Evolutionary conservation across 139 green algal species (phyloP).

Genomic region (Yamagishiella unicocca): DNA sequence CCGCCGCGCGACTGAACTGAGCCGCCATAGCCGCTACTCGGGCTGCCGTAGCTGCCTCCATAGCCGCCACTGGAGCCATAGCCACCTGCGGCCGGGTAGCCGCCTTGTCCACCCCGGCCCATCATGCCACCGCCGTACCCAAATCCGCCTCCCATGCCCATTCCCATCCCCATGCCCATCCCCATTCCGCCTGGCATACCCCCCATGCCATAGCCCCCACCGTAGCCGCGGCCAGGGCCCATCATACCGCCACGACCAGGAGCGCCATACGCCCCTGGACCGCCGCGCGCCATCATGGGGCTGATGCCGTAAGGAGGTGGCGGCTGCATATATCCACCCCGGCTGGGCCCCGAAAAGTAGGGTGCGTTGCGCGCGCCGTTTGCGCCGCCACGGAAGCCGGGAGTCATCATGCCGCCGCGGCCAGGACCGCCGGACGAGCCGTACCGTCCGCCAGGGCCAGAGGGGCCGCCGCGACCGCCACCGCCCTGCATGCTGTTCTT

Average conservation of each 20-base stretch:
- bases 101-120: neutral
- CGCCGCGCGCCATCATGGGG: constrained; percentile 22
- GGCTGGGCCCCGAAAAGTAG: neutral
- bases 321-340: neutral
- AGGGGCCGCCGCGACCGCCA: neutral
- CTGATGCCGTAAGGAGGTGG: constrained; percentile 33
- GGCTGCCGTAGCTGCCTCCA: neutral
- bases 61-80: constrained; percentile 2
- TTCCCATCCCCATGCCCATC: constrained; percentile 20
- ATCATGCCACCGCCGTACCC: constrained; percentile 27
- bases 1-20: neutral
- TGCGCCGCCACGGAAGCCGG: neutral
- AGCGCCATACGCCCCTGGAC: neutral
- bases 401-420: constrained; percentile 27
- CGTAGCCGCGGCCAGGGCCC: constrained; percentile 2
- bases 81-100: neutral
- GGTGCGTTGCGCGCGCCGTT: constrained; percentile 1
- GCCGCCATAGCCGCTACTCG: neutral
- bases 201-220: constrained; percentile 27
- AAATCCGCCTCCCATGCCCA: neutral
- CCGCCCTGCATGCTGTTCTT: neutral
- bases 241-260: constrained; percentile 3
- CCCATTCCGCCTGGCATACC: constrained; percentile 3
- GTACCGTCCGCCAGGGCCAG: neutral
- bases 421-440: neutral